Conservation (phyloP, 2,329 filamentous ascomycete genomes). For the Pseudocercospora fijiensis region DNA sequence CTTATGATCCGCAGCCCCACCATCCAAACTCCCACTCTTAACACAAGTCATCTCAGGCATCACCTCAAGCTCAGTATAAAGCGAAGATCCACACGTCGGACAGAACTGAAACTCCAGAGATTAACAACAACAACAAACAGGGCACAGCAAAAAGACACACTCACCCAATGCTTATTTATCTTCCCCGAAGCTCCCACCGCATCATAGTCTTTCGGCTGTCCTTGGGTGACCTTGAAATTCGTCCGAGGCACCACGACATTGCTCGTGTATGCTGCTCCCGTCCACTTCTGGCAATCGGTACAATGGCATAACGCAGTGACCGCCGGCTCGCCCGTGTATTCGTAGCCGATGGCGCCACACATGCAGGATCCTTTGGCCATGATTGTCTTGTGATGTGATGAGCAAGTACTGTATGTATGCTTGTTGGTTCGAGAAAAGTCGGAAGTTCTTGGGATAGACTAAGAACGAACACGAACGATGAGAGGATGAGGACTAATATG, state of each 20-base stretch:
- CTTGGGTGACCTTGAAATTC: slow-evolving; percentile 53
- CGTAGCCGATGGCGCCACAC: slow-evolving; percentile 33
- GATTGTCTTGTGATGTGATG: background rate
- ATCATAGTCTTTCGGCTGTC: slow-evolving; percentile 52
- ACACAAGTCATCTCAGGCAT: slow-evolving; percentile 53
- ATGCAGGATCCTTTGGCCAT: slow-evolving; percentile 37
- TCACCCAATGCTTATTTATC: slow-evolving; percentile 52
- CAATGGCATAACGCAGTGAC: slow-evolving; percentile 48
- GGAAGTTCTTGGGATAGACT: background rate
- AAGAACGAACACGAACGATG: too few species aligned
- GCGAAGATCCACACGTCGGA: slow-evolving; percentile 50
- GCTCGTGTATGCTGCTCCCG: slow-evolving; percentile 56
- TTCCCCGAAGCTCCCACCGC: slow-evolving; percentile 52
- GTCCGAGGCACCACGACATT: slow-evolving; percentile 53
- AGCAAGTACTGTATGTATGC: too few species aligned
- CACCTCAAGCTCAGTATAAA: slow-evolving; percentile 55
- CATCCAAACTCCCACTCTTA: slow-evolving; percentile 55
- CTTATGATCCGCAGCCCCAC: slow-evolving; percentile 46
- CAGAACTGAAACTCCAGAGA: slow-evolving; percentile 47
- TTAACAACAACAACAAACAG: too few species aligned
- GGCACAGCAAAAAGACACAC: background rate
- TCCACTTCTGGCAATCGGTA: slow-evolving; percentile 56
- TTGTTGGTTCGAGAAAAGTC: background rate
- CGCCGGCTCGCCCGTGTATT: slow-evolving; percentile 33
- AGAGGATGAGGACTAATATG: background rate